These are phyloP conservation scores for Barbatosphaeria neglecta DNA, from an alignment of 495 filamentous ascomycete genomes.

Conservation along the genomic window DNA sequence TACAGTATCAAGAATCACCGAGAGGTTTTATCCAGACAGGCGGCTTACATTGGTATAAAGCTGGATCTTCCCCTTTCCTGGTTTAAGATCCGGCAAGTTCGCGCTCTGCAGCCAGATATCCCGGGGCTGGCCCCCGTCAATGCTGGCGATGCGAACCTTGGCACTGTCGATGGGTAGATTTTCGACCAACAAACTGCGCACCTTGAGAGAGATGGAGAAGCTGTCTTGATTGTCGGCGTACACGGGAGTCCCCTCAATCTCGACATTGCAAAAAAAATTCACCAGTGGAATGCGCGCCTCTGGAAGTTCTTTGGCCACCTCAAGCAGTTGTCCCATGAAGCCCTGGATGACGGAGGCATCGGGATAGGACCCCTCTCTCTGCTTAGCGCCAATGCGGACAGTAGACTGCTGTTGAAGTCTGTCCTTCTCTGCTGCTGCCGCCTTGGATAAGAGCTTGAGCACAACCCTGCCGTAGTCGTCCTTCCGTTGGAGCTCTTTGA, in stretches of 20 bases:
- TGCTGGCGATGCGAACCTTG: constrained; percentile 50
- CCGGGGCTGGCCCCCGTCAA: constrained; percentile 31
- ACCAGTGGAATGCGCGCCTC: constrained; percentile 55
- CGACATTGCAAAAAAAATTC: constrained; percentile 60
- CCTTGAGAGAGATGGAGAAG: constrained; percentile 57
- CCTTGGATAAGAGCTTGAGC: constrained; percentile 65
- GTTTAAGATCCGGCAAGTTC: constrained; percentile 30
- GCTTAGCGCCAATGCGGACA: constrained; percentile 10
- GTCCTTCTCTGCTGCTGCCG: constrained; percentile 44
- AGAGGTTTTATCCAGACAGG: background rate
- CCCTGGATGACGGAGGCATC: constrained; percentile 43
- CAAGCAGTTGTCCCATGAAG: constrained; percentile 55
- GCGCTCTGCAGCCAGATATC: constrained; percentile 56
- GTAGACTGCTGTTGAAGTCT: constrained; percentile 27
- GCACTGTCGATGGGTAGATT: constrained; percentile 54
- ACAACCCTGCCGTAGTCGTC: constrained; percentile 73
- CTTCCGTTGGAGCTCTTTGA: constrained; percentile 60
- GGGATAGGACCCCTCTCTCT: constrained; percentile 28
- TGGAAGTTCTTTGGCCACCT: constrained; percentile 48
- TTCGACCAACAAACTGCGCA: constrained; percentile 64
- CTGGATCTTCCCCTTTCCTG: constrained; percentile 40
- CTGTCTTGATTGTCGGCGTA: constrained; percentile 67
- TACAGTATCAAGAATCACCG: background rate
- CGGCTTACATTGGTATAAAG: constrained; percentile 40
- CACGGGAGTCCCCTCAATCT: constrained; percentile 55